Evolutionary conservation across 2,329 filamentous ascomycete genomes (phyloP).

Genomic region (Colletotrichum sojae): DNA sequence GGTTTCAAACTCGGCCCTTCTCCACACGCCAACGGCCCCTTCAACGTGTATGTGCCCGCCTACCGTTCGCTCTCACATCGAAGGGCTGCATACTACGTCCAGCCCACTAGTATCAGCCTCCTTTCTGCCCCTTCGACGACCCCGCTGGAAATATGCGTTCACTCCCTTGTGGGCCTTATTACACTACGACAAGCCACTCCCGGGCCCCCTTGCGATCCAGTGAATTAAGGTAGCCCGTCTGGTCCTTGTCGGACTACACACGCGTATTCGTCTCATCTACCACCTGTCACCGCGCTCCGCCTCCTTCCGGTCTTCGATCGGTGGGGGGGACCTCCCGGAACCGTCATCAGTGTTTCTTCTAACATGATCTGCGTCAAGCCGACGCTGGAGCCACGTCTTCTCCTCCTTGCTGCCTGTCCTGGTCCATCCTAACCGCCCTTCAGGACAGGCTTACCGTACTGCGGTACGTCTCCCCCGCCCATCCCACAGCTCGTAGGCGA

Average conservation of each 20-base stretch:
- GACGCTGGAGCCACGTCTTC: slow-evolving; percentile 28
- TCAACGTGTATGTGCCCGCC: slow-evolving; percentile 16
- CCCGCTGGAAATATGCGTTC: slow-evolving; percentile 7
- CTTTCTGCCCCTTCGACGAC: background rate
- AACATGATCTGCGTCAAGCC: slow-evolving; percentile 40
- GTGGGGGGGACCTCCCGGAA: slow-evolving; percentile 41
- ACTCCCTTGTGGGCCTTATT: slow-evolving; percentile 21
- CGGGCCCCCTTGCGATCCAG: slow-evolving; percentile 28
- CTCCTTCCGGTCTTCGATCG: slow-evolving; percentile 46
- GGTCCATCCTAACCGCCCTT: background rate
- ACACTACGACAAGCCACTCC: slow-evolving; percentile 19
- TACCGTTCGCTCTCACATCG: slow-evolving; percentile 1
- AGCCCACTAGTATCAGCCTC: slow-evolving; percentile 16
- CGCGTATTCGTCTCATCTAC: slow-evolving; percentile 45
- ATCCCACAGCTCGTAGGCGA: slow-evolving; percentile 21
- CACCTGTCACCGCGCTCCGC: slow-evolving; percentile 42
- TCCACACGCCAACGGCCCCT: slow-evolving; percentile 26
- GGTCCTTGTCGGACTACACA: slow-evolving; percentile 30
- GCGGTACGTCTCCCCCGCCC: background rate
- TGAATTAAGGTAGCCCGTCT: slow-evolving; percentile 37
- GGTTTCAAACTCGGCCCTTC: slow-evolving; percentile 32
- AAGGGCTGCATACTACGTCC: background rate
- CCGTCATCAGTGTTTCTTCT: slow-evolving; percentile 44
- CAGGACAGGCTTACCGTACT: background rate
- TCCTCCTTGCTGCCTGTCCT: slow-evolving; percentile 10